Conservation (phyloP, 192 early-diverging fungal genomes). For the Gryganskiella cystojenkinii region DNA sequence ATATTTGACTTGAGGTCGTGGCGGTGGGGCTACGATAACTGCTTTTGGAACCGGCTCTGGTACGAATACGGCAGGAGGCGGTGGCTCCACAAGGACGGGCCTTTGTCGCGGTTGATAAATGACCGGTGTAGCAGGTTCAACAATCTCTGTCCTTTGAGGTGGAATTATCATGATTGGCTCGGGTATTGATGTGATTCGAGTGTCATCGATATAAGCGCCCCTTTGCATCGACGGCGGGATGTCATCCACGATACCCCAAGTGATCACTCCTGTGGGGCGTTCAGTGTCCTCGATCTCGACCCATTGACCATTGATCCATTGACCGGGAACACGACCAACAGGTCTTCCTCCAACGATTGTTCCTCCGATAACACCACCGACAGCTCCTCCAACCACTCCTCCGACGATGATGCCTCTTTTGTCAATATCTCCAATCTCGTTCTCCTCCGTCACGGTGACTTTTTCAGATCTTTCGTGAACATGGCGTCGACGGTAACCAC, state of each 20-base stretch:
- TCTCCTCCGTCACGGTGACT: background rate
- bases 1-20: constrained; percentile 1
- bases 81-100: background rate
- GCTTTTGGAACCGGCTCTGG: too few species aligned
- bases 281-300: background rate
- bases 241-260: constrained; percentile 36
- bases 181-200: background rate
- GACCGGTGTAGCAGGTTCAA: constrained; percentile 1
- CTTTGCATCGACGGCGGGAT: constrained; percentile 16
- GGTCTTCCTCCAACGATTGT: background rate
- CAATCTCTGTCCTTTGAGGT: constrained; percentile 17
- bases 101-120: constrained; percentile 2
- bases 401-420: background rate
- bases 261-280: constrained; percentile 16
- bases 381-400: background rate
- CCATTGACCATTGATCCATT: constrained; percentile 13
- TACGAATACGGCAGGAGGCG: background rate
- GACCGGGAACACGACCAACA: background rate
- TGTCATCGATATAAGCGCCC: background rate
- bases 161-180: constrained; percentile 22
- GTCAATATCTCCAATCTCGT: background rate
- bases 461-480: background rate
- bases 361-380: constrained; percentile 1
- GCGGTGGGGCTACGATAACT: constrained; percentile 5
- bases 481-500: too few species aligned